Evolutionary conservation across 257 asterid species (phyloP).

Genomic region (Verbascum thapsus): DNA sequence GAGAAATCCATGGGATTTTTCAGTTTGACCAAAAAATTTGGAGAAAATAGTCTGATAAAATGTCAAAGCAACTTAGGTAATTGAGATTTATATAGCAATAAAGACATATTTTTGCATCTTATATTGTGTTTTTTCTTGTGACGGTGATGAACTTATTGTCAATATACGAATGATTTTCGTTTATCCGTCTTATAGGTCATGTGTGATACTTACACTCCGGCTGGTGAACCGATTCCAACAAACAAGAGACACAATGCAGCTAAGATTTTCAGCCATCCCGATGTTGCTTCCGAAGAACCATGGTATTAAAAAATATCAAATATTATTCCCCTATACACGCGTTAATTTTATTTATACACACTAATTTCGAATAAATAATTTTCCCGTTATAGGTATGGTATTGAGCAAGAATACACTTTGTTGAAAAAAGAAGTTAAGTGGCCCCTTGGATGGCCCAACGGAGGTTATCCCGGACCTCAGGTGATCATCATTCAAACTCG

Average conservation of each 20-base stretch:
- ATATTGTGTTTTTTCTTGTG: no score
- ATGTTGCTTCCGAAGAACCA: constrained; percentile 54
- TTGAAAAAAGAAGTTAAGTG: constrained; percentile 55
- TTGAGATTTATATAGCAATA: no score
- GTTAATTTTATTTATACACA: background rate
- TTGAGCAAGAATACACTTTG: constrained; percentile 66
- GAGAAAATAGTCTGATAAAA: no score
- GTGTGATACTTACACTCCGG: constrained; percentile 75
- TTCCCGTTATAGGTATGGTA: constrained; percentile 49
- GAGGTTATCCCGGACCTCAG: constrained; percentile 71
- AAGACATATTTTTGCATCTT: no score
- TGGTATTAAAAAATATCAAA: constrained; percentile 42
- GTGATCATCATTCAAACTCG: constrained; percentile 17
- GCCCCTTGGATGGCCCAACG: constrained; percentile 67
- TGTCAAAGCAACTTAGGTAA: background rate
- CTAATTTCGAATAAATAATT: background rate
- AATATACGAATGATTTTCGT: background rate
- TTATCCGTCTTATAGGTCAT: constrained; percentile 44
- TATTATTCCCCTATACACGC: background rate
- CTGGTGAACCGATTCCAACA: constrained; percentile 72
- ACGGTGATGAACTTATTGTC: no score
- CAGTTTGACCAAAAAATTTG: no score
- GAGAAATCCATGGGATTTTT: no score
- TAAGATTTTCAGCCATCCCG: constrained; percentile 56
- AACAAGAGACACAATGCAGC: constrained; percentile 65